Base-by-base conservation (phyloP, 306 rosid genomes). In the Malus sylvestris region DNA sequence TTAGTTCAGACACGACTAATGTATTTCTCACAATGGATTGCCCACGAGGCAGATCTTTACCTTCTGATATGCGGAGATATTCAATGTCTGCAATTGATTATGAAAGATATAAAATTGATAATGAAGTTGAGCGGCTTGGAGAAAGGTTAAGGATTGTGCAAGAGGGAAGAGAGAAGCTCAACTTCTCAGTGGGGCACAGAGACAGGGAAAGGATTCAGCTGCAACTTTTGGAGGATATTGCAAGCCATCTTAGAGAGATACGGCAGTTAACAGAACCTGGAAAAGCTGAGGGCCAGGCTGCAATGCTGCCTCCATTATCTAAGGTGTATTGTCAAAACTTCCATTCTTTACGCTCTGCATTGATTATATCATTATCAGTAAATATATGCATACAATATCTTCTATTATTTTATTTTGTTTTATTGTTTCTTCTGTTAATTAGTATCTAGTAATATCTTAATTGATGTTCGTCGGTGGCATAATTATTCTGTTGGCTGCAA, bases 101-200 rank as follows among this genome's bases (percentile, higher is more conserved):
- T 75, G 91, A 87, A 76, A 71, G 86, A 68, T 76, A 76, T 10
- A 87, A 82, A 78, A 81, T 87, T 68, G 91, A 86, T 49, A 78
- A 69, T 53, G 91, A 87, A 72, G 88, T 87, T 18, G 91, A 80
- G 72, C 83, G 80, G 91, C 88, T 84, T 23, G 79, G 82, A 58
- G 88, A 82, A 76, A 78, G 88, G 83, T 71, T 87, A 23, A 82
- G 81, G 82, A 52, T 44, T 20, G 83, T 87, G 45, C 83, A 82
- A 74, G 79, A 85, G 70, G 88, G 80, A 75, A 87, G 91, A 67
- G 91, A 82, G 72, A 82, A 75, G 72, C 88, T 85, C 63, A 85
- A 85, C 81, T 71, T 84, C 64, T 68, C 82, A 3, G 30, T 72
- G 42, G 85, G 79, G 38, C 58, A 55, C 79, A 80, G 71, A 62